phyloP scores from a whole-genome alignment of 352 stramenopile species.

The Phytopythium boreale region DNA sequence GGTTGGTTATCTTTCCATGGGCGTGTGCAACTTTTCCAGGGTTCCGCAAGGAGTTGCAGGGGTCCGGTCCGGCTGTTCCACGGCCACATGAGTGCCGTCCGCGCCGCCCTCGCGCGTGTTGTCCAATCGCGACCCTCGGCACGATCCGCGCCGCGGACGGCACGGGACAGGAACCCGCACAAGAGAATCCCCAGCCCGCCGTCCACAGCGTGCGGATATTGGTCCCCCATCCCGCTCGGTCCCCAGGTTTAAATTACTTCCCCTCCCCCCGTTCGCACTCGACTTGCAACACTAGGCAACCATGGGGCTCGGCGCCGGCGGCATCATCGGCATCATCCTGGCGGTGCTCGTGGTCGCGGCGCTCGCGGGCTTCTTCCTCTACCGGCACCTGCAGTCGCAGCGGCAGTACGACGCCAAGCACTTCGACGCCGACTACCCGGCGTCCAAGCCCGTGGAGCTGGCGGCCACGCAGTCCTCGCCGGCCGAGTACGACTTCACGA shows the following conservation, averaged over 20 bases:
- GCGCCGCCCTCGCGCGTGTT: neutral
- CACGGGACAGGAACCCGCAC: neutral
- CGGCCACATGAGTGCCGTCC: neutral
- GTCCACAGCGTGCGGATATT: neutral
- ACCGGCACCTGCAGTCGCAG: constrained; percentile 24
- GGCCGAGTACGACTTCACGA: constrained; percentile 36
- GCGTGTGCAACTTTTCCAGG: neutral
- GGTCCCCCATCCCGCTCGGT: neutral
- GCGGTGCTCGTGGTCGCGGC: constrained; percentile 33
- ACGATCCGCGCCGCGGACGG: neutral
- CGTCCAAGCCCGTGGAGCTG: constrained; percentile 16
- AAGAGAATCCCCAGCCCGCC: neutral
- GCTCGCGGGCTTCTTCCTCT: constrained; percentile 34
- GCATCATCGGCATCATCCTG: constrained; percentile 40
- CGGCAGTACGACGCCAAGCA: constrained; percentile 33
- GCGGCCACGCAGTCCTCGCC: constrained; percentile 23
- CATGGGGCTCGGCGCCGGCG: constrained; percentile 18
- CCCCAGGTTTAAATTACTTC: neutral
- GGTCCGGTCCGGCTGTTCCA: neutral
- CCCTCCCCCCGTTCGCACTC: neutral
- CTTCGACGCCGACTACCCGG: constrained; percentile 29
- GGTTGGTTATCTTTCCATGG: too few species aligned
- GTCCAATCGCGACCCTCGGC: neutral
- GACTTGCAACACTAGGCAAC: neutral
- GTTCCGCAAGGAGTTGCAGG: neutral